Evolutionary conservation across 2,329 filamentous ascomycete genomes (phyloP).

Genomic region (Phialophora tarda): DNA sequence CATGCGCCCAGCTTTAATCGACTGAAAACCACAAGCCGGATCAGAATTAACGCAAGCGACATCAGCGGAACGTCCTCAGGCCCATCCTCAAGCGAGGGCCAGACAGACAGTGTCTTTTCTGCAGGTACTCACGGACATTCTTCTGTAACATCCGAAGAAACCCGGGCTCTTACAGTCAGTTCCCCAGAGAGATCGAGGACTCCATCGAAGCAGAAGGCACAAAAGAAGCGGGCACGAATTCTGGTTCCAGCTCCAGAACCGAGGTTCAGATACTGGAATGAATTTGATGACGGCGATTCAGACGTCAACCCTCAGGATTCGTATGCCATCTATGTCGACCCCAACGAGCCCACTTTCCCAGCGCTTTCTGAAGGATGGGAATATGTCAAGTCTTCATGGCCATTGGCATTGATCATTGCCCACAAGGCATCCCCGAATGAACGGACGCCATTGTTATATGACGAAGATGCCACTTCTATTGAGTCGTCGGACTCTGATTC

Average conservation of each 20-base stretch:
- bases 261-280: conserved; percentile 72
- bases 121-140: conserved; percentile 36
- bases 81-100: conserved; percentile 41
- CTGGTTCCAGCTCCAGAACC: conserved; percentile 37
- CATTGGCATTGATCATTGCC: neutral
- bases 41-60: conserved; percentile 17
- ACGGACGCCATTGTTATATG: conserved; percentile 9
- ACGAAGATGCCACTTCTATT: conserved; percentile 9
- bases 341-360: conserved; percentile 67
- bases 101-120: conserved; percentile 40
- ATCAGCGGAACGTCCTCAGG: conserved; percentile 38
- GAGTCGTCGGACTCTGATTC: conserved; percentile 16
- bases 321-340: conserved; percentile 77
- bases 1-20: conserved; percentile 15
- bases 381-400: conserved; percentile 7
- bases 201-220: neutral
- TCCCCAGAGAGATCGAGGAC: conserved; percentile 7
- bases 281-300: conserved; percentile 78
- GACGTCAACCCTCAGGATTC: conserved; percentile 63
- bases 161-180: neutral
- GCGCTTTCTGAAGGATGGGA: conserved; percentile 60
- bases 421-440: neutral
- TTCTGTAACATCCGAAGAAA: conserved; percentile 42
- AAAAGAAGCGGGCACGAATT: conserved; percentile 36
- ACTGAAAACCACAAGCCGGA: conserved; percentile 16